A percentile compares a stretch with the other conserved stretches of the same genome.
Conservation (phyloP, 257 asterid species). For the Fraxinus americana region DNA sequence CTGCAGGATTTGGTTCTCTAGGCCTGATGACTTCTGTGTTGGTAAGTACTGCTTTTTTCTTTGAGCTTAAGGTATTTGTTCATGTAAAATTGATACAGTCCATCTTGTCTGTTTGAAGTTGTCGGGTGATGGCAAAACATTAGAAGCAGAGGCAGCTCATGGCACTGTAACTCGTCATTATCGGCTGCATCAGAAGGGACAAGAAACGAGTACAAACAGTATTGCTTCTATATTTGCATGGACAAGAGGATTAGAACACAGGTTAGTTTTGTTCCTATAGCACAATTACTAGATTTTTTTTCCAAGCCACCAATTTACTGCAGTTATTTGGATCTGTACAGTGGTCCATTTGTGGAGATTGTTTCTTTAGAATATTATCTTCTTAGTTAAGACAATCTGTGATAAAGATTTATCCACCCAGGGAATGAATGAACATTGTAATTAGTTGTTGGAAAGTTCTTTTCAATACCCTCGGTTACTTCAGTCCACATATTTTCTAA, state of each 20-base stretch:
- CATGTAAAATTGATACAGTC: conserved; percentile 1
- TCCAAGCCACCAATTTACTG: not conserved
- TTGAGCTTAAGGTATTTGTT: conserved; percentile 1
- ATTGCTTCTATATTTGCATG: conserved; percentile 96
- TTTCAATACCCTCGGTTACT: not conserved
- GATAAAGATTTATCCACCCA: not conserved
- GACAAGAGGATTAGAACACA: conserved; percentile 83
- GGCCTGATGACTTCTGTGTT: conserved; percentile 91
- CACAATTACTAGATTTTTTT: conserved; percentile 1
- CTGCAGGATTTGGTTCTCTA: conserved; percentile 88
- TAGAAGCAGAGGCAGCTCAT: conserved; percentile 98
- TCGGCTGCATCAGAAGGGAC: conserved; percentile 85
- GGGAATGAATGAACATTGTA: not conserved
- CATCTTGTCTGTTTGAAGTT: conserved; percentile 44
- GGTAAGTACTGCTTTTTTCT: conserved; percentile 42
- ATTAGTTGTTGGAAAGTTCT: not conserved
- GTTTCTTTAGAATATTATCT: not conserved
- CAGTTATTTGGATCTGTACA: conserved; percentile 6
- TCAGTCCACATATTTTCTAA: not conserved
- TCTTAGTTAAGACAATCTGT: not conserved
- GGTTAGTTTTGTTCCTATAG: conserved; percentile 43
- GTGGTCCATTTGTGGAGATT: not conserved
- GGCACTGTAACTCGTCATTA: conserved; percentile 95
- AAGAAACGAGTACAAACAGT: conserved; percentile 93
- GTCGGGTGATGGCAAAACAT: conserved; percentile 89